Evolutionary conservation across 805 yeast genomes (phyloP), one percentile per base, ranked within the genome.

Genomic region (Ogataea ramenticola): DNA sequence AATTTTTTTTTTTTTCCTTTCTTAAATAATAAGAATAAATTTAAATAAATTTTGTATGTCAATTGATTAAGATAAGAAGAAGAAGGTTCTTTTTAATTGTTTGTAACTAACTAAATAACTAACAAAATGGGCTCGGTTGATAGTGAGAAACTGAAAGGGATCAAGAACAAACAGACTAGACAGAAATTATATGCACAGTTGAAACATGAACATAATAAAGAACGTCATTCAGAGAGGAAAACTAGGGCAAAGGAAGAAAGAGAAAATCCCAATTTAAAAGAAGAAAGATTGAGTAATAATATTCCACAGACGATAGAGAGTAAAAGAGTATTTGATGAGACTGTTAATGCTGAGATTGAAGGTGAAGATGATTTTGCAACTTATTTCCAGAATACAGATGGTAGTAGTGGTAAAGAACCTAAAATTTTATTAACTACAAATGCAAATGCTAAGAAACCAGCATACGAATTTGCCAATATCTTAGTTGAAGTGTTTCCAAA

Each of bases 401-500:
- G 53, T n/a, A n/a, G n/a, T 24, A 10, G 27, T 6, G 27, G 10
- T 15, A 61, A 71, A 48, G 80, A 81, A 42, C 98, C 99, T 39
- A 93, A 93, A 62, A 85, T 93, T 39, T 71, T 93, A 44, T 68
- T 93, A 43, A 93, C 99, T 8, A 93, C 99, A 8, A 88, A 81
- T 63, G 86, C 86, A 34, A 73, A 80, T 53, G 96, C 98, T 15
- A 81, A 80, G 55, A 86, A 86, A 58, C 76, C 77, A 34, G 97
- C 96, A 0, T 90, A 88, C 61, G 90, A 85, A 57, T 89, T 93
- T 68, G 90, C 96, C 9, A 93, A 90, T 49, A 73, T 84, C 44
- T 67, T 93, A 51, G 76, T 86, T 67, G 96, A 89, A 50, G 74
- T 90, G 32, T 65, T 93, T 34, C 98, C 98, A 32, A 82, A 86